Base-by-base conservation (phyloP, 768 basidiomycete species). In the Lactarius psammicola region DNA sequence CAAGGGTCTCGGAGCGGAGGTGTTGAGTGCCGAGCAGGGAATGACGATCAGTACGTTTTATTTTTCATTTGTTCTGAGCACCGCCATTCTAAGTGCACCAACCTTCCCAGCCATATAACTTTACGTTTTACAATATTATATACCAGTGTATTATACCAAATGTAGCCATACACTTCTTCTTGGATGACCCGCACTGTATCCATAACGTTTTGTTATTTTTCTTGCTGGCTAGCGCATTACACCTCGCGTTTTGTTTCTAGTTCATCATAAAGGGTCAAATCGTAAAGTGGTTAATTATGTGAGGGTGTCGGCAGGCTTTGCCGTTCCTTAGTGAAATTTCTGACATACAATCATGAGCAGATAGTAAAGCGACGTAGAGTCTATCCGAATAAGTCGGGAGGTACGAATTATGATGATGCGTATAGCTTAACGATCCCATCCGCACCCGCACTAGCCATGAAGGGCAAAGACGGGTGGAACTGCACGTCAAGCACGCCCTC, bases 401-500 rank as follows among this genome's bases (percentile, higher is more conserved):
- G 62, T 63, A 55, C 56, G 46, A 55, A 55, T 81, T 81, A 92
- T 78, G 90, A 93, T 72, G 90, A 90, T 67, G 91, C 90, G 75
- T 92, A 97, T 31, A 98, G 80, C 76, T 94, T 94, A 66, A 98
- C 87, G 54, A 94, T 89, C 31, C 95, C 95, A 77, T 98, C 96
- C 15, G 94, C 93, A n/a, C 96, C 96, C 23, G 92, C 92, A 75
- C 92, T 96, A 18, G 90, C 93, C 83, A 97, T 86, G 73, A 95
- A 86, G 33, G 91, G 90, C 63, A 95, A 76, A 66, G 88, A 84
- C 15, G 89, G 86, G 74, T 94, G 91, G 78, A 91, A 91, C 68
- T 90, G 87, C 15, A 96, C 88, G 71, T 87, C 92, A 68, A 97
- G 80, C 26, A 96, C 93, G 46, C 97, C 97, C 75, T 98, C 95